These are phyloP conservation scores for Paraphaeosphaeria sporulosa DNA, from an alignment of 2,329 filamentous ascomycete genomes.

Conservation along the genomic window DNA sequence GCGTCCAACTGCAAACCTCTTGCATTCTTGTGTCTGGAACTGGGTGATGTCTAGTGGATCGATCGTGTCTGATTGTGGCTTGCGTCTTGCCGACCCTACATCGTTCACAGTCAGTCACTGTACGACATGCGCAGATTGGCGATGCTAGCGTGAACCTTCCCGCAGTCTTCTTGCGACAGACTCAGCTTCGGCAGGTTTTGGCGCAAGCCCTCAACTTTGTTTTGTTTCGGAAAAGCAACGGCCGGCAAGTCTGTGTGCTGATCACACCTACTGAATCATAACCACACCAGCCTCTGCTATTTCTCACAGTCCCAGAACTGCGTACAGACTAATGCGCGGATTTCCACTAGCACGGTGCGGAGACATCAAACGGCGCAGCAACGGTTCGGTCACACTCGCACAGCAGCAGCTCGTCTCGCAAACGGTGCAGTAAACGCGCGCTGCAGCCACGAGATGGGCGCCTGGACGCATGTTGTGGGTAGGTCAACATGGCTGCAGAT, in stretches of 20 bases:
- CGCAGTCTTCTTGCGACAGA: background rate
- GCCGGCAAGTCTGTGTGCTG: background rate
- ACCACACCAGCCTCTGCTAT: background rate
- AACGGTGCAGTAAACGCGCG: conserved; percentile 27
- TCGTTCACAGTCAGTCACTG: background rate
- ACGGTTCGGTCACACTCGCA: conserved; percentile 26
- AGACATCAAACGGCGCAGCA: conserved; percentile 10
- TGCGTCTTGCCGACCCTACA: background rate
- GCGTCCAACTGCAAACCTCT: background rate
- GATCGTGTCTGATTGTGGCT: background rate
- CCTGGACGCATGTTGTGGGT: conserved; percentile 7
- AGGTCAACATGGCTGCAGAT: background rate
- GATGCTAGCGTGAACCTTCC: conserved; percentile 1
- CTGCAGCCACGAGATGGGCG: conserved; percentile 27
- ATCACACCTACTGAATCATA: background rate
- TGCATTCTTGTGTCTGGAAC: background rate
- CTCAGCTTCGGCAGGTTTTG: conserved; percentile 6
- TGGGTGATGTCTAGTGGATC: background rate
- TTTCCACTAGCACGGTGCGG: conserved; percentile 15
- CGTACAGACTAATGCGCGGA: conserved; percentile 9
- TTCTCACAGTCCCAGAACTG: background rate
- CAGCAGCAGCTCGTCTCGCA: conserved; percentile 24
- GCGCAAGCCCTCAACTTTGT: conserved; percentile 4
- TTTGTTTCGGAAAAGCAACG: conserved; percentile 14
- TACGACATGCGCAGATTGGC: background rate